These are phyloP conservation scores for Sugiyamaella lignohabitans DNA, from an alignment of 805 yeast species.

Conservation along the genomic window DNA sequence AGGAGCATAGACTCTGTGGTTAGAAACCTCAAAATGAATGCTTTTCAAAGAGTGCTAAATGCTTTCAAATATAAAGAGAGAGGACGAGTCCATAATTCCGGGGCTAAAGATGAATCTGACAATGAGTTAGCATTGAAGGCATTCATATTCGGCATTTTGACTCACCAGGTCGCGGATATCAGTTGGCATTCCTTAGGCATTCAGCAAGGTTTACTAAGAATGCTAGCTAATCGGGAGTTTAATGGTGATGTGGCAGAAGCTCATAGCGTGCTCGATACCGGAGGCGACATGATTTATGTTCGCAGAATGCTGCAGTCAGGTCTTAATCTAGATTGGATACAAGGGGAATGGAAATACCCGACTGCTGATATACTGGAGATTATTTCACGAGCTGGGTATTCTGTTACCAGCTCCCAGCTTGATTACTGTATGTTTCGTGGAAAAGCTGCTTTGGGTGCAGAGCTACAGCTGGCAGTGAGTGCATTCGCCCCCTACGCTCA, in stretches of 20 bases:
- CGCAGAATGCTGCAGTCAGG: slow-evolving; percentile 33
- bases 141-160: slow-evolving; percentile 50
- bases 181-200: slow-evolving; percentile 61
- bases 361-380: slow-evolving; percentile 39
- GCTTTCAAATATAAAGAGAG: background rate
- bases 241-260: slow-evolving; percentile 44
- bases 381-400: slow-evolving; percentile 35
- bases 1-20: background rate
- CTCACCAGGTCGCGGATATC: slow-evolving; percentile 60
- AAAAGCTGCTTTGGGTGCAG: slow-evolving; percentile 44
- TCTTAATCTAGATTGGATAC: slow-evolving; percentile 26
- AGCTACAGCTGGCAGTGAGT: slow-evolving; percentile 32
- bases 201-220: slow-evolving; percentile 48
- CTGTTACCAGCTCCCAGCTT: slow-evolving; percentile 32
- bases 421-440: slow-evolving; percentile 52
- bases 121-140: slow-evolving; percentile 39
- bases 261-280: slow-evolving; percentile 50
- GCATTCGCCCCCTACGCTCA: slow-evolving; percentile 31
- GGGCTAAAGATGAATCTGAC: background rate
- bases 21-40: background rate
- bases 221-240: slow-evolving; percentile 49
- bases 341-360: slow-evolving; percentile 35
- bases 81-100: background rate
- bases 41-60: background rate
- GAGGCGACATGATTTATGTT: slow-evolving; percentile 55